These are phyloP conservation scores for Daldinia vernicosa DNA, from an alignment of 495 filamentous ascomycete species.

Conservation along the genomic window DNA sequence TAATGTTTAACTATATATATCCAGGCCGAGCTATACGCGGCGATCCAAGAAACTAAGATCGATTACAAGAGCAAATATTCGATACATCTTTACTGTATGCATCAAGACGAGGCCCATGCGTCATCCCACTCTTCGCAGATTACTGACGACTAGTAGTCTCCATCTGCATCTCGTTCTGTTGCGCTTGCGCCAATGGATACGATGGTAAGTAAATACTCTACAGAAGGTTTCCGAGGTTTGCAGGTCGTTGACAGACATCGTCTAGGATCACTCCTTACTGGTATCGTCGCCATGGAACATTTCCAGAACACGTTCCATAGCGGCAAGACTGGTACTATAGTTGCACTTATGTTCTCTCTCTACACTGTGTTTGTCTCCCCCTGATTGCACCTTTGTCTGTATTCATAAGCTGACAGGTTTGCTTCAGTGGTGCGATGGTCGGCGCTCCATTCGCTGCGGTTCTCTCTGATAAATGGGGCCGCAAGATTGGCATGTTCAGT, in stretches of 20 bases:
- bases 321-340: constrained; percentile 48
- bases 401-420: neutral
- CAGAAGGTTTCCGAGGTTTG: neutral
- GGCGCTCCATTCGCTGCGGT: constrained; percentile 56
- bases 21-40: constrained; percentile 66
- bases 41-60: constrained; percentile 65
- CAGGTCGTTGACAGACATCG: constrained; percentile 11
- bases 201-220: constrained; percentile 46
- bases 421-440: constrained; percentile 56
- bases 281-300: constrained; percentile 52
- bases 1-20: constrained; percentile 23
- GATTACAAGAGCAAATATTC: constrained; percentile 63
- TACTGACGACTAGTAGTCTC: constrained; percentile 41
- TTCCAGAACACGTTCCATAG: constrained; percentile 53
- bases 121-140: neutral
- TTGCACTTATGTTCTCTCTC: constrained; percentile 57
- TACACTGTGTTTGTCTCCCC: constrained; percentile 55
- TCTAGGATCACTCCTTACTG: constrained; percentile 55
- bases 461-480: constrained; percentile 56
- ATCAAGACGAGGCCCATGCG: neutral
- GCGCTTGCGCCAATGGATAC: constrained; percentile 63
- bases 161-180: constrained; percentile 58
- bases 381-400: neutral
- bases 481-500: constrained; percentile 56
- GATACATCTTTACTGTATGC: constrained; percentile 64